phyloP scores from a whole-genome alignment of 805 yeast genomes.

The Cyberlindnera euphorbiiphila region DNA sequence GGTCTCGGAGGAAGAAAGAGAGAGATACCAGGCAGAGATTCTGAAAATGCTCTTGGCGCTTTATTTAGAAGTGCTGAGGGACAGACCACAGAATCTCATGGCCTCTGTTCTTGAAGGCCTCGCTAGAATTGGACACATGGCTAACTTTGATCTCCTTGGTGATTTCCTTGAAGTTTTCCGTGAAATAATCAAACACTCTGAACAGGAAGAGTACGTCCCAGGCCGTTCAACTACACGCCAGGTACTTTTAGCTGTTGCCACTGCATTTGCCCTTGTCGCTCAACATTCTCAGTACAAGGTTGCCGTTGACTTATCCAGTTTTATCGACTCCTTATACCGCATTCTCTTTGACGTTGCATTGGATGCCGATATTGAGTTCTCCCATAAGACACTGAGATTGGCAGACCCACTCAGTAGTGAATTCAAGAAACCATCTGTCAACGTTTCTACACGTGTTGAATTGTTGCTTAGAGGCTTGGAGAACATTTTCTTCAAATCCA shows the following conservation, averaged over 20 bases:
- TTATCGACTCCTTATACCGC: constrained; percentile 70
- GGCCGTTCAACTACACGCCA: constrained; percentile 53
- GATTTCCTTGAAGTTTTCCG: constrained; percentile 87
- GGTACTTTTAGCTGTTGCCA: constrained; percentile 74
- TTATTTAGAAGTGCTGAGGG: constrained; percentile 73
- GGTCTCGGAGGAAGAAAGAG: constrained; percentile 84
- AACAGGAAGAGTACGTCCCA: constrained; percentile 42
- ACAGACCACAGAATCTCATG: constrained; percentile 59
- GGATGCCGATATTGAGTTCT: constrained; percentile 82
- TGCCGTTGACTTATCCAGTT: constrained; percentile 76
- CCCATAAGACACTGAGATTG: constrained; percentile 74
- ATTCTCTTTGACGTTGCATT: constrained; percentile 63
- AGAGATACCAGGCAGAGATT: constrained; percentile 77
- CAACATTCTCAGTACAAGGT: constrained; percentile 71
- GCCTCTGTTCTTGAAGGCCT: constrained; percentile 90
- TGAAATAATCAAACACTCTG: constrained; percentile 62
- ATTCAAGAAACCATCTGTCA: constrained; percentile 63
- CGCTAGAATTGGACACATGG: constrained; percentile 86
- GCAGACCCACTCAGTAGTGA: constrained; percentile 65
- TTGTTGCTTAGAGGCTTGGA: constrained; percentile 74
- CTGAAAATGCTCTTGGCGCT: constrained; percentile 66
- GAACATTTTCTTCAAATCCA: constrained; percentile 72
- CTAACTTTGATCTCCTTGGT: constrained; percentile 87
- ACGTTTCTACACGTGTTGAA: constrained; percentile 87
- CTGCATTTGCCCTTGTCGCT: constrained; percentile 81